phyloP scores from a whole-genome alignment of 2,329 filamentous ascomycete species.

The Cytospora chrysosperma region DNA sequence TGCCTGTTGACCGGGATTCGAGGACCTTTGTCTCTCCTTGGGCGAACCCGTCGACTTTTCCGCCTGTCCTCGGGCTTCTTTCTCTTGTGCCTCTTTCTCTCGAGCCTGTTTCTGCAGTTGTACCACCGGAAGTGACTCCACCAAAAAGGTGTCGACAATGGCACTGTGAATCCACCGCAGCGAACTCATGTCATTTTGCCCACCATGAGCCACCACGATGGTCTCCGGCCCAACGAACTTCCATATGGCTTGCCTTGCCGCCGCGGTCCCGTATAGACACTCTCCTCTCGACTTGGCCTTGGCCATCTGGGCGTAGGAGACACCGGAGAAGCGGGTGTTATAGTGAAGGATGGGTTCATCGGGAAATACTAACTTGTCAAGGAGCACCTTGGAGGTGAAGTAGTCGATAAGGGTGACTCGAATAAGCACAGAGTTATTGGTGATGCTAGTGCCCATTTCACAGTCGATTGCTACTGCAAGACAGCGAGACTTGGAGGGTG shows the following conservation, averaged over 20 bases:
- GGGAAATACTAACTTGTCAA: slow-evolving; percentile 52
- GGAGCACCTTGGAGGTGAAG: slow-evolving; percentile 46
- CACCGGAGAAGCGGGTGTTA: slow-evolving; percentile 51
- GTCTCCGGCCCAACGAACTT: slow-evolving; percentile 45
- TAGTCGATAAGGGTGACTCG: slow-evolving; percentile 52
- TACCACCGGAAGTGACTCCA: slow-evolving; percentile 30
- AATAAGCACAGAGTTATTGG: slow-evolving; percentile 50
- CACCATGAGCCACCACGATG: slow-evolving; percentile 48
- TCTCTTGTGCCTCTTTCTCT: slow-evolving; percentile 21
- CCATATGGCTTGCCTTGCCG: slow-evolving; percentile 44
- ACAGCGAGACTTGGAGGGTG: not conserved
- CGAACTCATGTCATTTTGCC: slow-evolving; percentile 41
- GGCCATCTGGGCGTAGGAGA: slow-evolving; percentile 41
- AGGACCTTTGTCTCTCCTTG: not conserved
- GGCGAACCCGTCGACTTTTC: no score
- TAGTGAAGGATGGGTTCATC: slow-evolving; percentile 45
- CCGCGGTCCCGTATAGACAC: slow-evolving; percentile 42
- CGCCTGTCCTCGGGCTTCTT: not conserved
- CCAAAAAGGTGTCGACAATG: slow-evolving; percentile 46
- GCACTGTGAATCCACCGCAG: slow-evolving; percentile 48
- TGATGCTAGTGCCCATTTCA: slow-evolving; percentile 50
- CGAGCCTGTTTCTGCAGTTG: slow-evolving; percentile 26
- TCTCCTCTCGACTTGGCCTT: slow-evolving; percentile 32
- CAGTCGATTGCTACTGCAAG: slow-evolving; percentile 43
- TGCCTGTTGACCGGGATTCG: not conserved